Evolutionary conservation across 805 yeast species (phyloP), one percentile per base, ranked within the genome.

Genomic region (Cyberlindnera subsufficiens): DNA sequence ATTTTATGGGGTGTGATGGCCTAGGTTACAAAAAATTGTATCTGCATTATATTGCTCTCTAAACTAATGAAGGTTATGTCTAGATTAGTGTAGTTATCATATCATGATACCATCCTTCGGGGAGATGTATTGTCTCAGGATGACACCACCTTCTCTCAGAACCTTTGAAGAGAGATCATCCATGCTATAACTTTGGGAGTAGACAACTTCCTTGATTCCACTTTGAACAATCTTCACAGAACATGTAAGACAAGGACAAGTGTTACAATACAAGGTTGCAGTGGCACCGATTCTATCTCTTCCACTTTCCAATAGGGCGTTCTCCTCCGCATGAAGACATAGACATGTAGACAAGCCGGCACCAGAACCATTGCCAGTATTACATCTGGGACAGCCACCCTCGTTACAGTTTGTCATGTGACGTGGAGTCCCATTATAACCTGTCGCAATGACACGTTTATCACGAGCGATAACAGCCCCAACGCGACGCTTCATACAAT

Each of bases 171-270:
- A 79, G n/a, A 73, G 69, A 9, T 68, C 76, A 60, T 93, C 99
- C 98, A 93, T 93, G 35, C 89, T 81, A 60, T 93, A 93, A 45
- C 87, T 78, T 61, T 86, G 95, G 7, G 95, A 86, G 56, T 91
- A 93, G 4, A 93, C 95, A 7, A 93, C 99, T 60, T 90, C 96
- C 14, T 68, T 72, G 35, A 93, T 81, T 1, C 99, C 99, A 50
- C 84, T 72, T 64, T 93, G 99, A 8, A 89, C 96, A 41, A 93
- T 91, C 65, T 93, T 93, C 33, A 93, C 88, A 5, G 96, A 81
- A 60, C 99, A 93, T 0, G 99, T 93, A 45, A 93, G 68, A 60
- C 99, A 93, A 0, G 99, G 99, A 56, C 99, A 86, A 0, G 99
- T 93, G 61, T 93, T 93, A 65, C 99, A 93, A 60, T 93, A 93